Evolutionary conservation across 2,329 filamentous ascomycete genomes (phyloP), one percentile per base, ranked within the genome.

Genomic region (Scedosporium aurantiacum): DNA sequence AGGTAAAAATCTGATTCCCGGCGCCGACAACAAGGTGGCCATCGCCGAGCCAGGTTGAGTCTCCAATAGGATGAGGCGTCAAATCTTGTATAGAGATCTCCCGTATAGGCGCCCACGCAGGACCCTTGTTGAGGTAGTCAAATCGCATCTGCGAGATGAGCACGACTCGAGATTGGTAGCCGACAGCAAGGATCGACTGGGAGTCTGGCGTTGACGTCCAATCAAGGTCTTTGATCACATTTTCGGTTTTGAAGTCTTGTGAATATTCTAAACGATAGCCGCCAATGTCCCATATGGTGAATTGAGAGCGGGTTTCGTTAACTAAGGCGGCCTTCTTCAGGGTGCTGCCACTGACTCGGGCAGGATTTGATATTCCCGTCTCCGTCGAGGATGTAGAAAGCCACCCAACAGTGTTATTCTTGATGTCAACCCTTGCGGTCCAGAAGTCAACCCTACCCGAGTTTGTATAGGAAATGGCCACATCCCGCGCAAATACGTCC

Each of bases 161-260:
- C 32, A 95, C 75, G 4, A 97, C 87, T 62, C 88, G 85, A 65
- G 92, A 89, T n/a, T 88, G 87, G 69, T 96, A 96, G 0, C 92
- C 91, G n/a, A 97, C 90, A 1, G 92, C 90, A 21, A 97, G 78
- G 61, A 97, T 91, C 1, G 90, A 93, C 69, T 96, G 91, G 57
- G 85, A 86, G 70, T 96, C 90, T 0, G 91, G 91, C 0, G 92
- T 96, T 2, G 90, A 93, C 0, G 91, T 93, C 93, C 93, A 97
- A 71, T 96, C 91, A 12, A 97, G 82, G 71, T 96, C 92, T 64
- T 88, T 85, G 47, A 97, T 91, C 5, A 81, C 82, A 67, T 94
- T 88, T 63, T 88, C 82, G 12, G 81, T 79, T 65, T 87, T 82
- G 65, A 91, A 94, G 32, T 84, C 81, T 67, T 93, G 84, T 64